A percentile compares a stretch with the other conserved stretches of the same genome.
Conservation (phyloP, 2,329 filamentous ascomycete genomes). For the Aspergillus sp. region DNA sequence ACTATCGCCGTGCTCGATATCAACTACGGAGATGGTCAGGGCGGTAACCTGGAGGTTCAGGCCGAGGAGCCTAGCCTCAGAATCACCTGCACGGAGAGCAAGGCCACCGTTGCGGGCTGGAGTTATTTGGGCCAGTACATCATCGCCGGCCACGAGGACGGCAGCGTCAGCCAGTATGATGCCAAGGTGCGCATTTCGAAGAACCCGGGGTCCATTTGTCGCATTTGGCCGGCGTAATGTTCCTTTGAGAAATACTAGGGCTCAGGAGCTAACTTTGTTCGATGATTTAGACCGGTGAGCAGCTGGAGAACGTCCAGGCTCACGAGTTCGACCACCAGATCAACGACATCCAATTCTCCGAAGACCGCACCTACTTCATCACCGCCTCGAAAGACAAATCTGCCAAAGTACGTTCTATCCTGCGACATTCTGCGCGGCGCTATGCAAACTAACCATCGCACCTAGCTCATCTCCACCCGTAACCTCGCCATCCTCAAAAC, state of each 20-base stretch:
- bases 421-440: neutral
- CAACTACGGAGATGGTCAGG: conserved; percentile 65
- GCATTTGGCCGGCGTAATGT: neutral
- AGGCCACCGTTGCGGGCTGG: conserved; percentile 96
- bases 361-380: conserved; percentile 96
- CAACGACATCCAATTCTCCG: conserved; percentile 91
- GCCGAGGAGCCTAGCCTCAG: conserved; percentile 76
- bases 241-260: neutral
- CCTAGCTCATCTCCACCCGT: conserved; percentile 74
- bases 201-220: neutral
- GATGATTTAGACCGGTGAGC: conserved; percentile 67
- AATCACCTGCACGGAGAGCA: conserved; percentile 93
- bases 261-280: conserved; percentile 15
- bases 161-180: conserved; percentile 86
- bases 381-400: conserved; percentile 98
- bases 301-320: conserved; percentile 74
- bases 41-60: conserved; percentile 68
- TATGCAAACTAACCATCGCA: conserved; percentile 17
- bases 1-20: conserved; percentile 94
- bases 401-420: conserved; percentile 65
- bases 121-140: conserved; percentile 94
- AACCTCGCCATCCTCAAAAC: conserved; percentile 92
- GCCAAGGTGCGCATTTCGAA: conserved; percentile 63
- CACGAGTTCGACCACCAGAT: conserved; percentile 84
- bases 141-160: conserved; percentile 96